Percentiles rank a stretch among this genome's conserved stretches.
These are phyloP conservation scores for Glomus cerebriforme DNA, from an alignment of 192 early-diverging fungal species.

Conservation along the genomic window DNA sequence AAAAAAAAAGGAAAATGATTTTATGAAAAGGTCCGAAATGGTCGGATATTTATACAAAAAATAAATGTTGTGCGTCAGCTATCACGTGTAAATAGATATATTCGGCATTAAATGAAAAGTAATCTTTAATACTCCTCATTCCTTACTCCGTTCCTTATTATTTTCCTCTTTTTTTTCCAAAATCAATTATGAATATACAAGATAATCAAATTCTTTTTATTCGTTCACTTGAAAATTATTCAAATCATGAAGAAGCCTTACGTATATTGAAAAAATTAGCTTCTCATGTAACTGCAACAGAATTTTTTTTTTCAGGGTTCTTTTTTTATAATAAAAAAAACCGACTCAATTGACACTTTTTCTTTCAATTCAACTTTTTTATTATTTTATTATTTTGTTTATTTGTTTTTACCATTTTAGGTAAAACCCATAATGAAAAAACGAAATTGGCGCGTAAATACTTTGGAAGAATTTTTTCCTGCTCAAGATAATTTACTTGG, in stretches of 20 bases:
- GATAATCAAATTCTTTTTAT: background rate
- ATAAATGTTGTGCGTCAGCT: too few species aligned
- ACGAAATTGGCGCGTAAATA: slow-evolving; percentile 56
- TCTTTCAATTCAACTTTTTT: background rate
- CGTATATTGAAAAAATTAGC: slow-evolving; percentile 43
- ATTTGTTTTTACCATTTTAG: slow-evolving; percentile 28
- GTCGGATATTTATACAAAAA: too few species aligned
- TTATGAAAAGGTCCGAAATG: too few species aligned
- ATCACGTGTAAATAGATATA: too few species aligned
- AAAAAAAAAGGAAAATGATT: too few species aligned
- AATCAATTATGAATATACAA: background rate
- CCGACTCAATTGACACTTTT: too few species aligned
- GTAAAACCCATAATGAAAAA: slow-evolving; percentile 74
- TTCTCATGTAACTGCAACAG: slow-evolving; percentile 36
- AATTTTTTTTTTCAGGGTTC: background rate
- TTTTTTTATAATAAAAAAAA: background rate
- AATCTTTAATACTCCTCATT: too few species aligned
- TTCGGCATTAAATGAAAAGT: too few species aligned
- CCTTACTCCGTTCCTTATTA: too few species aligned
- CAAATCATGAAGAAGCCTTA: slow-evolving; percentile 49
- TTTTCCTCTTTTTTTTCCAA: too few species aligned
- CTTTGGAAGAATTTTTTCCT: slow-evolving; percentile 65
- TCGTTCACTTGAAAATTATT: background rate
- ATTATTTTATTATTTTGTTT: background rate
- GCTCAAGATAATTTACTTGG: slow-evolving; percentile 44